Evolutionary conservation across 306 rosid genomes (phyloP).

Genomic region (Neltuma alba): DNA sequence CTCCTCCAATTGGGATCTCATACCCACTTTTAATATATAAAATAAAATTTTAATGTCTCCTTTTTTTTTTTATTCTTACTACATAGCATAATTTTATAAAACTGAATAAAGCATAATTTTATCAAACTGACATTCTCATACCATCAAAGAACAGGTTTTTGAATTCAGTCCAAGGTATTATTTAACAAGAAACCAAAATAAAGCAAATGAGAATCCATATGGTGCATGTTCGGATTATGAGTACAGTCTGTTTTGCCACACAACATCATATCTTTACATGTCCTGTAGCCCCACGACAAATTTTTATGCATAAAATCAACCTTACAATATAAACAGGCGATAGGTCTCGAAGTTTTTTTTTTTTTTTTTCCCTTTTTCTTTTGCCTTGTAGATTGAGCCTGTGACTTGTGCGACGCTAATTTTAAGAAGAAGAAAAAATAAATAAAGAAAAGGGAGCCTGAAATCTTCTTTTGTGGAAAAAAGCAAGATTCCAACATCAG

Average conservation of each 20-base stretch:
- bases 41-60: neutral
- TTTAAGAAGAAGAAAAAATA: neutral
- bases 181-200: neutral
- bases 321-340: conserved; percentile 14
- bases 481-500: conserved; percentile 62
- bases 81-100: neutral
- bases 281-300: conserved; percentile 26
- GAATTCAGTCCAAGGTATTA: neutral
- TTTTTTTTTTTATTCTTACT: neutral
- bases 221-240: conserved; percentile 23
- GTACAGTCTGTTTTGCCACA: conserved; percentile 23
- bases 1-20: conserved; percentile 24
- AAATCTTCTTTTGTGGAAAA: conserved; percentile 34
- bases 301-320: neutral
- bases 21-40: neutral
- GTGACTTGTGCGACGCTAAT: conserved; percentile 36
- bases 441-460: conserved; percentile 25
- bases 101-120: too few relatives aligned
- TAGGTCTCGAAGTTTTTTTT: conserved; percentile 14
- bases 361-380: conserved; percentile 11
- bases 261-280: conserved; percentile 25
- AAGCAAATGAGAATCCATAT: neutral
- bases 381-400: conserved; percentile 26
- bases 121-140: neutral
- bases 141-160: neutral